Evolutionary conservation across 345 rosid species (phyloP), one percentile per base, ranked within the genome.

Genomic region (Citrus glauca): DNA sequence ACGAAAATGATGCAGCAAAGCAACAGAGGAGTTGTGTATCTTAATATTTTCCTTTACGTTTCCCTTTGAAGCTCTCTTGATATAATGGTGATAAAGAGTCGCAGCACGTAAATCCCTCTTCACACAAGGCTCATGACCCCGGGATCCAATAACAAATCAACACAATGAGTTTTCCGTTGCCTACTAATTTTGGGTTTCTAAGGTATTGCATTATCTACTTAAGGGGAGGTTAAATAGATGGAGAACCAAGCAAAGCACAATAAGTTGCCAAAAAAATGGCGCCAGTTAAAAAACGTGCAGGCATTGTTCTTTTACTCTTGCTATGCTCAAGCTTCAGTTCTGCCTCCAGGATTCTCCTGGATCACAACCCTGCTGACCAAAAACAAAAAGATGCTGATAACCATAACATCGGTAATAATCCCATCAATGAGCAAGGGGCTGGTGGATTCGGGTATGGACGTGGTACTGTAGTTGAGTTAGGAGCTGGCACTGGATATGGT

Each of bases 311-410:
- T 2, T 32, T 88, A 33, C 69, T 90, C 16, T 78, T 86, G 67
- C 68, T 86, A 40, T 84, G 83, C 82, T 78, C 82, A 27, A 82
- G 81, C 86, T 84, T 79, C 42, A 79, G 81, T 84, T 83, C n/a
- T 14, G 90, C 90, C 61, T 81, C 72, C 59, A 85, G 88, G 83
- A 50, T 82, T 78, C 85, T 87, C 5, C 53, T 77, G 83, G 89
- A 85, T 74, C 78, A 72, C 57, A 60, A 78, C 33, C 56, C 30
- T 65, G 70, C 61, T 9, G 69, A 68, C 69, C 35, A 63, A 16
- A 60, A 64, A 20, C 77, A 22, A 28, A 57, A 50, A 48, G 61
- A 30, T 28, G 37, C 71, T 59, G 7, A 30, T 33, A 69, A 72
- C 67, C 74, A 66, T 30, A 10, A 22, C 59, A 35, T 50, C 28